Conservation (phyloP, 2,329 filamentous ascomycete genomes). For the Apiospora rasikravindrae region DNA sequence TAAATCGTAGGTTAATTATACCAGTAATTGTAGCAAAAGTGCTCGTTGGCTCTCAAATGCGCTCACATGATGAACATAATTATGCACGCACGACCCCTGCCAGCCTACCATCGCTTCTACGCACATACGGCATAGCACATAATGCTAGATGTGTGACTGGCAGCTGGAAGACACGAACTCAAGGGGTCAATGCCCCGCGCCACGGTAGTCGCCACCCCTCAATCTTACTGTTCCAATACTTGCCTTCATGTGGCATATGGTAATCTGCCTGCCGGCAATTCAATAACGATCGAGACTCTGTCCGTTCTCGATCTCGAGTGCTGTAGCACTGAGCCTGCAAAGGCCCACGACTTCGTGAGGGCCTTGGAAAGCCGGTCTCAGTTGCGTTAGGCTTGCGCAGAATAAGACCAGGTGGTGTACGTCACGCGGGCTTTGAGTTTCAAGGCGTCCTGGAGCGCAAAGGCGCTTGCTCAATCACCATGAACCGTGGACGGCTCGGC, state of each 20-base stretch:
- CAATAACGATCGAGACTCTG: not conserved
- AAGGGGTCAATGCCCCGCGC: slow-evolving; percentile 1
- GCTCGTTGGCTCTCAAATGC: slow-evolving; percentile 6
- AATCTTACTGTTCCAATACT: slow-evolving; percentile 13
- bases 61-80: not conserved
- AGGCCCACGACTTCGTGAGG: not conserved
- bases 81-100: not conserved
- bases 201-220: not conserved
- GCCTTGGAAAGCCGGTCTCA: not conserved
- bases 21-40: not conserved
- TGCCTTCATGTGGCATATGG: not conserved
- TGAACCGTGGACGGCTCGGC: not conserved
- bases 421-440: slow-evolving; percentile 4
- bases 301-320: not conserved
- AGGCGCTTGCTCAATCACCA: not conserved
- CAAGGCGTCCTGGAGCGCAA: not conserved
- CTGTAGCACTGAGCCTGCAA: not conserved
- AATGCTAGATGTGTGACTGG: too few relatives aligned
- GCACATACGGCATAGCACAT: too few relatives aligned
- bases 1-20: too few relatives aligned
- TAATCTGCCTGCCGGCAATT: not conserved
- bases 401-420: not conserved
- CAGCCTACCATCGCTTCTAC: not conserved
- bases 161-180: not conserved
- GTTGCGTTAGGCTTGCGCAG: slow-evolving; percentile 5